Conservation (phyloP, 352 stramenopile species). For the Globisporangium alternatum region DNA sequence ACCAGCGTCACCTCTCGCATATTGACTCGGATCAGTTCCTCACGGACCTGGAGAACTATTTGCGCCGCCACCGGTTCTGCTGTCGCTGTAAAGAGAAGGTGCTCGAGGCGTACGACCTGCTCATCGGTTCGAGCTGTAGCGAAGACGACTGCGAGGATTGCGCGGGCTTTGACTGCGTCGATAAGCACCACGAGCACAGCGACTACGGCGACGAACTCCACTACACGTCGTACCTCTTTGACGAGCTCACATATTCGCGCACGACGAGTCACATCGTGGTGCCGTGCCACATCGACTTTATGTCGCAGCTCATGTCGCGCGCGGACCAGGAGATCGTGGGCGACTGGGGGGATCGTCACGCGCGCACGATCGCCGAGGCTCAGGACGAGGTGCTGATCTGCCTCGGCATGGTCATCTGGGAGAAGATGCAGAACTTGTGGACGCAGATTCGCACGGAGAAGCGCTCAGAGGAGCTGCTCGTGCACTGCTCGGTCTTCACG, state of each 20-base stretch:
- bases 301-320: slow-evolving; percentile 81
- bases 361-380: slow-evolving; percentile 79
- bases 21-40: slow-evolving; percentile 88
- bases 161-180: slow-evolving; percentile 66
- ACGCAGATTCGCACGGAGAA: slow-evolving; percentile 75
- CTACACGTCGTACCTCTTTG: slow-evolving; percentile 85
- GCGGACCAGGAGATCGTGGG: slow-evolving; percentile 81
- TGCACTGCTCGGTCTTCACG: slow-evolving; percentile 74
- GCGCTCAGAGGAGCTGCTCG: slow-evolving; percentile 71
- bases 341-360: slow-evolving; percentile 80
- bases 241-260: slow-evolving; percentile 81
- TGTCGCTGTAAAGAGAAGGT: slow-evolving; percentile 89
- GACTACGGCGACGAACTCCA: slow-evolving; percentile 82
- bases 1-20: slow-evolving; percentile 78
- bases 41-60: slow-evolving; percentile 78
- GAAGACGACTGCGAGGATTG: slow-evolving; percentile 87
- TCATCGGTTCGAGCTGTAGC: slow-evolving; percentile 81
- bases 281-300: slow-evolving; percentile 83
- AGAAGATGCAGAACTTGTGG: slow-evolving; percentile 86
- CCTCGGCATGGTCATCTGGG: slow-evolving; percentile 86
- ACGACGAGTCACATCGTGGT: slow-evolving; percentile 81
- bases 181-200: slow-evolving; percentile 68
- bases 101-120: slow-evolving; percentile 83
- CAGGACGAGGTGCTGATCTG: slow-evolving; percentile 87
- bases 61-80: slow-evolving; percentile 84